phyloP scores from a whole-genome alignment of 2,329 filamentous ascomycete genomes.

The Aspergillus jensenii region DNA sequence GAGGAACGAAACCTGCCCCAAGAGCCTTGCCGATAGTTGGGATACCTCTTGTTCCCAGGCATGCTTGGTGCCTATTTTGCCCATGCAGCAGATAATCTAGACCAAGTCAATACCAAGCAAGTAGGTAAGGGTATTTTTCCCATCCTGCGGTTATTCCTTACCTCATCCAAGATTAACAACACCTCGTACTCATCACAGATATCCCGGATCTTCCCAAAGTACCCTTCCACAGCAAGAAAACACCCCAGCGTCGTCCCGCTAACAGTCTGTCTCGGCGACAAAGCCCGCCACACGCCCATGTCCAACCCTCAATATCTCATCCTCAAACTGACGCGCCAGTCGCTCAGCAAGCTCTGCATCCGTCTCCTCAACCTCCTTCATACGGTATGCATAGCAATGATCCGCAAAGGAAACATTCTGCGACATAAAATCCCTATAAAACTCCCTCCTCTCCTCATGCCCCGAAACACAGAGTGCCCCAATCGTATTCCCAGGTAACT shows the following conservation, averaged over 20 bases:
- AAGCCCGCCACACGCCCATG: background rate
- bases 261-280: background rate
- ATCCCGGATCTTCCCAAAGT: background rate
- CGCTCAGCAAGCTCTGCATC: background rate
- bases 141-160: background rate
- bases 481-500: background rate
- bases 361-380: no score
- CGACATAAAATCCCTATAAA: background rate
- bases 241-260: background rate
- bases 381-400: background rate
- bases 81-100: background rate
- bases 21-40: background rate
- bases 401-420: background rate
- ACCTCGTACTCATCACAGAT: background rate
- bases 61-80: background rate
- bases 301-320: background rate
- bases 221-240: background rate
- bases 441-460: background rate
- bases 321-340: background rate
- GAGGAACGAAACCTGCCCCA: background rate
- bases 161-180: background rate
- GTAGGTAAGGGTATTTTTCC: no score
- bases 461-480: background rate
- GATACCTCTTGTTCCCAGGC: background rate
- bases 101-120: background rate